Base-by-base conservation (phyloP, 768 basidiomycete genomes). In the Tylopilus vinaceipallidus region DNA sequence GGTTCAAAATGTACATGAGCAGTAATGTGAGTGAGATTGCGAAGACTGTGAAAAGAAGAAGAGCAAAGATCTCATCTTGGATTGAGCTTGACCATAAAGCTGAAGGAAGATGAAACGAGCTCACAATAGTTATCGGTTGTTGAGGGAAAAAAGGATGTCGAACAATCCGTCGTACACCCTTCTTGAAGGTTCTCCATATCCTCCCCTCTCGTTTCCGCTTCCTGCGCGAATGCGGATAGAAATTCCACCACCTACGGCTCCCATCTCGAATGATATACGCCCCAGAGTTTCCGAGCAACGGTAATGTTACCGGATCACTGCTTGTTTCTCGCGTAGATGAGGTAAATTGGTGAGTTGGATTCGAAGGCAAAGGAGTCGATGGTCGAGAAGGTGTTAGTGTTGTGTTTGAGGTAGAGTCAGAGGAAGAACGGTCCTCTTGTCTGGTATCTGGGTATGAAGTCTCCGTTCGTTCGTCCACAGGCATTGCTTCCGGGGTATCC, bases 1-100 rank as follows among this genome's bases (percentile, higher is more conserved):
- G 95, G 66, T 97, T 95, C 63, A 98, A 79, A 53, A 95, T 79
- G 69, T 97, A 88, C 63, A 93, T 93, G 70, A 98, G 78, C 47
- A 91, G 75, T 52, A 94, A 81, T 26, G 94, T 95, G 59, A 95
- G 75, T 52, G 83, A 83, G 52, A 91, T 83, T 45, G 88, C 88
- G 65, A 97, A 85, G 54, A 84, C 73, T 45, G 85, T 84, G 60
- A 95, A 79, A 47, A 93, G 73, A 53, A 94, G 76, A 59, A 91
- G 74, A 24, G 85, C 76, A 49, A 89, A 75, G 55, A 88, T 71
- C 86, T 87, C 49, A 29, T 29, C 42, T 42, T 10, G n/a, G 35
- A 65, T 47, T 65, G 53, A 65, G 63, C n/a, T 53, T 58, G 35
- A 46, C 44, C 16, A 45, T 45, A 36, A 26, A 16, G 29, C 13